A percentile compares a stretch with the other conserved stretches of the same genome.
These are phyloP conservation scores for Diaporthe sp. DNA, from an alignment of 2,329 filamentous ascomycete species.

Conservation along the genomic window DNA sequence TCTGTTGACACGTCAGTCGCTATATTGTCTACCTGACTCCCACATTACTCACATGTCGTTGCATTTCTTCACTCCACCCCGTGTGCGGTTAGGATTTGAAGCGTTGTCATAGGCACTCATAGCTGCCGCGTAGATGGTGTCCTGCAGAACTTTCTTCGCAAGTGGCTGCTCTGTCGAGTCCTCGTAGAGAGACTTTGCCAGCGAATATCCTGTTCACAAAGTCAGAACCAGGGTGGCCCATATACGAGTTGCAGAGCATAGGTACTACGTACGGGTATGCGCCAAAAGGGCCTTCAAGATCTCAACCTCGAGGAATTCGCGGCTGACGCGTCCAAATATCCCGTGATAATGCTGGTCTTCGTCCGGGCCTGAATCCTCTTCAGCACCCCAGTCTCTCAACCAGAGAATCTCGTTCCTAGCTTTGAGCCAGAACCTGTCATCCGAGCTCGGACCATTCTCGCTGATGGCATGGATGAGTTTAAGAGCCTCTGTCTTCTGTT, in stretches of 20 bases:
- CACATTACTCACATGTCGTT: conserved; percentile 74
- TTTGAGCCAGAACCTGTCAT: conserved; percentile 75
- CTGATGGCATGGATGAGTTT: conserved; percentile 70
- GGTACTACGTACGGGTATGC: conserved; percentile 67
- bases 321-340: conserved; percentile 71
- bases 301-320: conserved; percentile 76
- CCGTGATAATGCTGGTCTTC: conserved; percentile 57
- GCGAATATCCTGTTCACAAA: conserved; percentile 66
- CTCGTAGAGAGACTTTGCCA: conserved; percentile 75
- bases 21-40: conserved; percentile 26
- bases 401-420: conserved; percentile 77
- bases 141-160: conserved; percentile 64
- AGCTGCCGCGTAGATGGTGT: conserved; percentile 73
- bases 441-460: conserved; percentile 65
- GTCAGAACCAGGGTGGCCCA: conserved; percentile 43
- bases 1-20: conserved; percentile 53
- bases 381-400: conserved; percentile 79
- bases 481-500: conserved; percentile 73
- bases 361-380: conserved; percentile 53
- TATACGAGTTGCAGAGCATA: not conserved
- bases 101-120: conserved; percentile 85
- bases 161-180: conserved; percentile 65
- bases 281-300: conserved; percentile 77
- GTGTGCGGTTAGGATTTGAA: conserved; percentile 82
- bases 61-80: conserved; percentile 83